Evolutionary conservation across 192 early-diverging fungal genomes (phyloP).

Genomic region (Phycomyces blakesleeanus): DNA sequence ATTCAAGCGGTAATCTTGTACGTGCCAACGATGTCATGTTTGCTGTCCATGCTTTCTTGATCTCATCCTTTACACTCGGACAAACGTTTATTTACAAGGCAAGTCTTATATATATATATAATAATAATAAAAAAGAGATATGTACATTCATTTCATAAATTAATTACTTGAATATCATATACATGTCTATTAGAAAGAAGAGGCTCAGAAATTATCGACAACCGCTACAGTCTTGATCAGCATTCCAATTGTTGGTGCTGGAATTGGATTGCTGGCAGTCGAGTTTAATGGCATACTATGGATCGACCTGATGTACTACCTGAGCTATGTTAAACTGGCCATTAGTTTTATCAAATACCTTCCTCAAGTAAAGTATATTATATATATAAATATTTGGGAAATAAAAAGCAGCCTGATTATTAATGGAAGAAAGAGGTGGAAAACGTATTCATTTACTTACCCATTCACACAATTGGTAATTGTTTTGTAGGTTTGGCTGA

Average conservation of each 20-base stretch:
- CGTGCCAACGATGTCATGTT: constrained; percentile 86
- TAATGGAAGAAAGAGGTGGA: too few relatives aligned
- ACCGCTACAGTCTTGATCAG: constrained; percentile 37
- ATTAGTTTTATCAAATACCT: constrained; percentile 80
- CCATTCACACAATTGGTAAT: too few relatives aligned
- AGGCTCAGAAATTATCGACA: constrained; percentile 41
- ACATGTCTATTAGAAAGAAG: constrained; percentile 32
- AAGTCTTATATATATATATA: constrained; percentile 11
- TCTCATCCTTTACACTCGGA: constrained; percentile 55
- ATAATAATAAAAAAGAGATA: too few relatives aligned
- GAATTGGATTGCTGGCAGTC: constrained; percentile 25
- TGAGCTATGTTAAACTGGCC: constrained; percentile 75
- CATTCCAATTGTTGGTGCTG: constrained; percentile 30
- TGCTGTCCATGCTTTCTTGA: constrained; percentile 73
- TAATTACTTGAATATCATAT: background rate
- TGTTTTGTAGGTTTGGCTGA: constrained; percentile 55
- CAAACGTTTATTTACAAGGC: constrained; percentile 71
- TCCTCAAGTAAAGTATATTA: constrained; percentile 51
- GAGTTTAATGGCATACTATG: constrained; percentile 24
- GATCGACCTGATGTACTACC: constrained; percentile 68
- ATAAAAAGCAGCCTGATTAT: too few relatives aligned
- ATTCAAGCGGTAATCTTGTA: constrained; percentile 68
- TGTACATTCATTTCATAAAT: too few relatives aligned
- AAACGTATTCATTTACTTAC: too few relatives aligned
- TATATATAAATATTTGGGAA: background rate